Base-by-base conservation (phyloP, 345 rosid genomes). In the Isatis tinctoria region DNA sequence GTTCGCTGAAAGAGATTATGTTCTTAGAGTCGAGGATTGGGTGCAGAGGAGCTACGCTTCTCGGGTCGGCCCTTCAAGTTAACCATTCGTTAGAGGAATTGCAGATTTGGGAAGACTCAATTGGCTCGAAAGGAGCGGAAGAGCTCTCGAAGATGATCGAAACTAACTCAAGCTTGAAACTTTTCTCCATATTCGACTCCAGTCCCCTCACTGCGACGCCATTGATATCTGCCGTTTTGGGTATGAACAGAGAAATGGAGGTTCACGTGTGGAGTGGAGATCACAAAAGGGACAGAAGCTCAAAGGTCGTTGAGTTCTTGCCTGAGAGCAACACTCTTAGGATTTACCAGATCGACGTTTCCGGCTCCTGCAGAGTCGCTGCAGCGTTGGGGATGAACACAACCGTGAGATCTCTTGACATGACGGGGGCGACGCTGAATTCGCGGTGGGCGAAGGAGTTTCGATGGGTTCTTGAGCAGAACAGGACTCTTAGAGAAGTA, bases 51-150 rank as follows among this genome's bases (percentile, higher is more conserved):
- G 95, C 96, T 71, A 71, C 84, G 16, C 60, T 86, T 28, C 53
- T 91, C 10, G 97, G 93, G 4, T 77, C 81, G 10, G 95, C 97
- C 60, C 87, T 91, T n/a, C 82, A 65, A 80, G 78, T 72, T 58
- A 94, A 91, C 76, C 90, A 82, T 48, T 78, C 82, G 61, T 69
- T 94, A 83, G 97, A 95, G 58, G 99, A 92, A 82, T 48, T 90
- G 79, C 97, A 95, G 82, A 88, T 95, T 79, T 88, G 96, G 98
- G 96, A 95, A 30, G 99, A 92, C 74, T 92, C 97, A 2, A 90
- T 92, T n/a, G 97, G 97, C 49, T 82, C 90, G 0, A 88, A 77
- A 78, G 98, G 97, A 11, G 97, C 97, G 0, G 97, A 95, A 80
- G 97, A 95, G 81, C 90, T 95, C 12, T 88, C 97, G 0, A 87